Conservation (phyloP, 352 stramenopile genomes). For the Phytophthora syringae region DNA sequence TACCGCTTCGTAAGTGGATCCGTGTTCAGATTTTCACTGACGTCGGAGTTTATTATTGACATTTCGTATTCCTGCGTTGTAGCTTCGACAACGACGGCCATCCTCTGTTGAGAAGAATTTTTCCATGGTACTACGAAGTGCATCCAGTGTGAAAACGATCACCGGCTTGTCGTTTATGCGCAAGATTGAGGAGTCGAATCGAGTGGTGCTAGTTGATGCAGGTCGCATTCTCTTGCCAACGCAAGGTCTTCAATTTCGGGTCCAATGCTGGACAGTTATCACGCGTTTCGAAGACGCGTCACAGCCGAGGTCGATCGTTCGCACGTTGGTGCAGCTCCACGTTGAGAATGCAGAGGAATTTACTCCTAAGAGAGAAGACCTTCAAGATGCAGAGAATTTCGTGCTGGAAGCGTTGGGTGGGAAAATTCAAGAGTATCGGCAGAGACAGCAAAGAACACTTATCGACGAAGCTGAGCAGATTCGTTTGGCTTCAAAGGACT, state of each 20-base stretch:
- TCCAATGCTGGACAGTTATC: slow-evolving; percentile 31
- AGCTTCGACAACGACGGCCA: slow-evolving; percentile 21
- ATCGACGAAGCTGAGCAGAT: slow-evolving; percentile 3
- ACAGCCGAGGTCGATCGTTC: slow-evolving; percentile 6
- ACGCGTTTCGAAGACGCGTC: background rate
- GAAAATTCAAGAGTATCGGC: slow-evolving; percentile 5
- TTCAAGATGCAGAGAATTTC: slow-evolving; percentile 3
- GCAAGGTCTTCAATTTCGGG: slow-evolving; percentile 21
- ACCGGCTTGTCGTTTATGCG: slow-evolving; percentile 31
- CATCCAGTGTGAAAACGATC: slow-evolving; percentile 2
- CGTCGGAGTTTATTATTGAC: background rate
- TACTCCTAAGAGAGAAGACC: background rate
- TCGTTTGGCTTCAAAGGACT: background rate
- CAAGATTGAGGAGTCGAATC: slow-evolving; percentile 37
- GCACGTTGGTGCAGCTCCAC: slow-evolving; percentile 16
- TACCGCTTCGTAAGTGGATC: slow-evolving; percentile 34
- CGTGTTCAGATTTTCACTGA: background rate
- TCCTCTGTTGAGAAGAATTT: slow-evolving; percentile 37
- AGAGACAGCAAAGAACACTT: slow-evolving; percentile 9
- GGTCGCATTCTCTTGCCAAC: slow-evolving; percentile 21
- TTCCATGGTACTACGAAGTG: slow-evolving; percentile 15
- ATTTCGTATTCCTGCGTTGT: slow-evolving; percentile 1
- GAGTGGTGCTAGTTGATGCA: slow-evolving; percentile 24
- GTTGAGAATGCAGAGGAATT: background rate
- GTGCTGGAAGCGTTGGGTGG: slow-evolving; percentile 12